Evolutionary conservation across 148 eudicot species (phyloP), one percentile per base, ranked within the genome.

Genomic region (Arbutus unedo): DNA sequence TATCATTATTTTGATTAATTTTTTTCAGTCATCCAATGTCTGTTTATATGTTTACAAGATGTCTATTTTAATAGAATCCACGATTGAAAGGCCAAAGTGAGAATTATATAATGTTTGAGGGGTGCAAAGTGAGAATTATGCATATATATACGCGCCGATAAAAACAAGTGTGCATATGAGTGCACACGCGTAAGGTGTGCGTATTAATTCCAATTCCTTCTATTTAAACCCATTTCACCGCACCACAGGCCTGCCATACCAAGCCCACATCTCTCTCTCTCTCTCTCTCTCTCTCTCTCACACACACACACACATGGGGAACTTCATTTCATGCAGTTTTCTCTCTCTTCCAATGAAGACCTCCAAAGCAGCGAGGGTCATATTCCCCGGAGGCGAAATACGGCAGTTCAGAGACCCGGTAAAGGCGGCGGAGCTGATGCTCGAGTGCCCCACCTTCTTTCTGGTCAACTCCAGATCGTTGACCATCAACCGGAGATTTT

Each of bases 401-500:
- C 84, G 91, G 57, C 91, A 85, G 80, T 87, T 87, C 78, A 85
- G 85, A 3, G 68, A 82, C 10, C 89, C 87, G 3, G 72, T 87
- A 0, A 89, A 83, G 71, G 91, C 91, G 15, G 91, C 91, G 48
- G 91, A 89, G 82, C 72, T 89, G 64, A 89, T 89, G 91, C 82
- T 89, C 13, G 91, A 89, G 79, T 81, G 70, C 23, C 91, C 91
- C 0, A 82, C 62, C 74, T 83, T 43, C 76, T 89, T 87, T 70
- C 18, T 89, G 14, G 88, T 85, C 25, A 84, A 80, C 72, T 78
- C 88, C 4, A 41, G 62, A 15, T 79, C 87, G 14, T 59, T 89
- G 23, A 79, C 48, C 62, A 84, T 85, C 57, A 85, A 87, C 70
- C 59, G 80, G 15, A 64, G 89, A 71, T 87, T 89, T 47, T 81